Evolutionary conservation across 2,329 filamentous ascomycete genomes (phyloP), one percentile per base, ranked within the genome.

Genomic region (Fusarium subglutinans): DNA sequence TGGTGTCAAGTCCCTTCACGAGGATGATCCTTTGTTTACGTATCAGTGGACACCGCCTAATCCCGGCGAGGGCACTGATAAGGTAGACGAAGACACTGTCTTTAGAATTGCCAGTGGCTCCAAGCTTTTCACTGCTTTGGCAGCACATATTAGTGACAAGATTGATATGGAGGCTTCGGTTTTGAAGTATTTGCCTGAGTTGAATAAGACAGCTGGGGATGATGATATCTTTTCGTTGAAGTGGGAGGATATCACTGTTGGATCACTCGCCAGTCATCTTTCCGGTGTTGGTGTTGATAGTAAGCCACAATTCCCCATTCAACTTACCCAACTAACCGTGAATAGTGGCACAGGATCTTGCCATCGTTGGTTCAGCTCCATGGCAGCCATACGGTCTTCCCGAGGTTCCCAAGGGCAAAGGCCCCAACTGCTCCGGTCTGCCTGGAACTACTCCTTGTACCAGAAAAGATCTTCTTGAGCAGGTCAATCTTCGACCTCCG

Each of bases 161-260:
- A 77, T 84, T 18, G 76, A 81, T 20, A 56, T 83, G 78, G 81
- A 86, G 5, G 83, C 83, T 51, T 84, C 84, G 2, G 80, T 89
- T 10, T 81, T 85, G 3, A 82, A 86, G 41, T 86, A 86, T 59
- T 76, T 88, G 11, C 85, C 86, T 0, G 80, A 83, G 54, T 74
- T 83, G 47, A 77, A 64, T 44, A 69, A 78, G 10, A 72, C 74
- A 6, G 72, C 58, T 10, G 61, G 77, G 3, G 58, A 76, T 12
- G 79, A 83, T 51, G 73, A 74, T 8, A 76, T 84, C 13, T 76
- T 79, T 30, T 77, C 80, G 3, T 77, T 85, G 5, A 77, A 82
- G 47, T 89, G 86, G 86, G 82, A 87, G 41, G 83, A 85, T 15
- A 79, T 89, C 38, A 88, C 86, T 0, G 77, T 87, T 10, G 81